Base-by-base conservation (phyloP, 306 rosid species). In the Prunus armeniaca region DNA sequence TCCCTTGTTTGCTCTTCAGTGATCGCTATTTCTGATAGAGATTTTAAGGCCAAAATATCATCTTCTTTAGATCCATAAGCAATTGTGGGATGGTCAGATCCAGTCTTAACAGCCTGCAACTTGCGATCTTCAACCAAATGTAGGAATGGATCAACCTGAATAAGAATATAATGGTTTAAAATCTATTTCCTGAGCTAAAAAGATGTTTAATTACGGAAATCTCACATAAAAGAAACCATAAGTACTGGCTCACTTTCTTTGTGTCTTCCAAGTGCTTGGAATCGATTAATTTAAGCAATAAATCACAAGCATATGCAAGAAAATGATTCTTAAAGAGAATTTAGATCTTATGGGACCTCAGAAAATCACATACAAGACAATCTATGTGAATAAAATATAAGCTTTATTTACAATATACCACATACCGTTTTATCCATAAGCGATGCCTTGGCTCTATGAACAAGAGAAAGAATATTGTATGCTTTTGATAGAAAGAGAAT, bases 61-160 rank as follows among this genome's bases (percentile, higher is more conserved):
- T 93, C 98, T 80, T 90, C 98, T 73, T 82, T 82, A 47, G 96
- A 89, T 83, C 98, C 98, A 78, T 88, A 93, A 19, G 34, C 54
- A 76, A 80, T 77, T 69, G 70, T 78, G 27, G 62, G 77, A 77
- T 73, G 67, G 46, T 77, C 80, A 47, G 84, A 82, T 78, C 79
- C 87, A 73, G 45, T 41, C 65, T 58, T 75, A 73, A 86, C 84
- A 79, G 86, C 89, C 68, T 87, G 88, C 84, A 93, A 87, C 86
- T 91, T 91, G 82, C 71, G 66, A 78, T 89, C 97, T 62, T 83
- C 97, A 71, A 87, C 85, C 73, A 93, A 76, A 20, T 12, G 77
- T 72, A 93, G 91, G 87, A 89, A 93, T 30, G 98, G 98, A 72
- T 93, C 98, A 79, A 87, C 84, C 97, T 93, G 89, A 79, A 58